phyloP scores from a whole-genome alignment of 495 filamentous ascomycete species.

The Haplographium delicatum region DNA sequence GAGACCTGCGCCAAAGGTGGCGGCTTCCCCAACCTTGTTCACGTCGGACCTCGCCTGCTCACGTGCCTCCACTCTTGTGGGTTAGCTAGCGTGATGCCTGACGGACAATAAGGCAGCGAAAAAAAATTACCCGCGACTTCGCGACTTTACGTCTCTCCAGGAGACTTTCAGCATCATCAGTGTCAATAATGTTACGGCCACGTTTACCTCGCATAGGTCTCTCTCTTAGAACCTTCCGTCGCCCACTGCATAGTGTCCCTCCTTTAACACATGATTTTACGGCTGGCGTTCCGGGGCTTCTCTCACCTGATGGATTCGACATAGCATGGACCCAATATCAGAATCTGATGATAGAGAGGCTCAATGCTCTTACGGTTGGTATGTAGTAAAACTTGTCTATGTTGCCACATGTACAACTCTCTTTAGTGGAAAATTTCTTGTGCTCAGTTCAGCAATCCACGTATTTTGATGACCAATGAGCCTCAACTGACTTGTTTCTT shows the following conservation, averaged over 20 bases:
- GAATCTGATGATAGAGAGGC: constrained; percentile 58
- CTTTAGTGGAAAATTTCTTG: too few species aligned
- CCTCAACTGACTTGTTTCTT: constrained; percentile 7
- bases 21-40: not conserved
- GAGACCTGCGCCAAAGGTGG: constrained; percentile 12
- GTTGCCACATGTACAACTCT: too few species aligned
- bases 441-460: too few species aligned
- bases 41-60: constrained; percentile 19
- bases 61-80: not conserved
- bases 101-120: not conserved
- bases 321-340: constrained; percentile 84
- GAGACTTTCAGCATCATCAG: constrained; percentile 6
- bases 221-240: constrained; percentile 17
- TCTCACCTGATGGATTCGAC: constrained; percentile 60
- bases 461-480: not conserved
- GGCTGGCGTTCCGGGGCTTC: constrained; percentile 61
- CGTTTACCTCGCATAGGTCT: constrained; percentile 19
- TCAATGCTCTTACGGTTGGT: constrained; percentile 73
- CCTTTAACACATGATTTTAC: constrained; percentile 49
- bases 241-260: constrained; percentile 52
- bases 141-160: constrained; percentile 5
- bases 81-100: not conserved
- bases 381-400: too few species aligned
- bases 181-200: constrained; percentile 26
- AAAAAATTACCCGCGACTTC: constrained; percentile 1